Conservation (phyloP, 2,329 filamentous ascomycete species). For the Pseudogymnoascus sp. region DNA sequence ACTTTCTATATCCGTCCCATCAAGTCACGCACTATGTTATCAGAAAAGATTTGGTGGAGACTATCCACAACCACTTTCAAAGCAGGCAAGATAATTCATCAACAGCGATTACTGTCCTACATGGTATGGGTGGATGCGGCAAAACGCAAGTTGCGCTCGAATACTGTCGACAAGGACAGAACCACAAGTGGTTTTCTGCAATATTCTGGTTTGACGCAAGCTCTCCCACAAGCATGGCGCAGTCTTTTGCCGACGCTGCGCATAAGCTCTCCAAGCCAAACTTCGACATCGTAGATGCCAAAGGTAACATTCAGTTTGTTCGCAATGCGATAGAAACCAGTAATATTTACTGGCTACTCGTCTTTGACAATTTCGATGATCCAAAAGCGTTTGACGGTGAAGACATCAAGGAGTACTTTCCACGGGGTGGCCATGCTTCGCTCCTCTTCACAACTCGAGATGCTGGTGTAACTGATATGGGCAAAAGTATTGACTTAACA, state of each 20-base stretch:
- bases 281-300: neutral
- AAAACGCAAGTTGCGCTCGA: conserved; percentile 22
- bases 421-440: neutral
- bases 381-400: conserved; percentile 17
- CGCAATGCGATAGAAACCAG: neutral
- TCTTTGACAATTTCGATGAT: conserved; percentile 15
- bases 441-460: conserved; percentile 16
- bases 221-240: conserved; percentile 12
- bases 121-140: conserved; percentile 20
- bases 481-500: conserved; percentile 30
- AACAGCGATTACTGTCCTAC: conserved; percentile 15
- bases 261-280: neutral
- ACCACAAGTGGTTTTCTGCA: conserved; percentile 9
- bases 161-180: conserved; percentile 14
- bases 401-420: conserved; percentile 5
- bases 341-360: conserved; percentile 9
- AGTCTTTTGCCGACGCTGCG: conserved; percentile 14
- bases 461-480: conserved; percentile 9
- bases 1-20: conserved; percentile 11
- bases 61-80: neutral
- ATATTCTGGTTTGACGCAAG: conserved; percentile 21
- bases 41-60: neutral
- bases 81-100: neutral
- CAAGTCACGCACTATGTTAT: conserved; percentile 11
- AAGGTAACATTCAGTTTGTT: neutral